Base-by-base conservation (phyloP, 2,329 filamentous ascomycete genomes). In the Pseudogymnoascus sp. region DNA sequence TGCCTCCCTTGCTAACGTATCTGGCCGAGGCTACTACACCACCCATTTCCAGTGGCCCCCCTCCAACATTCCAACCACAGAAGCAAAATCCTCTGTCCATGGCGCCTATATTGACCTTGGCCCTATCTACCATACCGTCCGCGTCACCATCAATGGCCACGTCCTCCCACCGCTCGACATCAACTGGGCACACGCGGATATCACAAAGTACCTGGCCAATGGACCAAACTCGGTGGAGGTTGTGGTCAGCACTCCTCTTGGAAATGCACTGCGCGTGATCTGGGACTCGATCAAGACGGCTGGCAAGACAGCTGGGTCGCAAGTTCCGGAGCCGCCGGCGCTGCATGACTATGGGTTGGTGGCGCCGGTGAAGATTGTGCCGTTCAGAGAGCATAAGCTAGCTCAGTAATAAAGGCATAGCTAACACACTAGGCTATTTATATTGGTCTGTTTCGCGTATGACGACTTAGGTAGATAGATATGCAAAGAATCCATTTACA, bases 31-130 rank as follows among this genome's bases (percentile, higher is more conserved):
- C 21, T 21, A 21, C 21, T 21, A 21, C 21, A 21, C 21, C 21
- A 21, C 21, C 21, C 21, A 21, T 21, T 21, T 21, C 21, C 21
- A 21, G 21, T 21, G 21, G 21, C 21, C 21, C 21, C 21, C 21
- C 21, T 21, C 21, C 21, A 21, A 21, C 21, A 21, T 21, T 21
- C 21, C 21, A 21, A 21, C 21, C 21, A 21, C 21, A 21, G 21
- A 21, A 21, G 21, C 21, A 21, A 21, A 2, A 21, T 21, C 2
- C 21, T 21, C 21, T 21, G 2, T 21, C 2, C 21, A 21, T 21
- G 59, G 63, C n/a, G 63, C 59, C 7, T 63, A 48, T 25, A 63
- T 65, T 25, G 38, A 41, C 29, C 62, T 63, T 27, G 62, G 62
- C 3, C 13, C 15, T 2, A 60, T 63, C 2, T 15, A 61, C 21